Percentiles rank a stretch among this genome's conserved stretches.
Evolutionary conservation across 1,284 basidiomycete species (phyloP).

Genomic region (Puccinia polysora): DNA sequence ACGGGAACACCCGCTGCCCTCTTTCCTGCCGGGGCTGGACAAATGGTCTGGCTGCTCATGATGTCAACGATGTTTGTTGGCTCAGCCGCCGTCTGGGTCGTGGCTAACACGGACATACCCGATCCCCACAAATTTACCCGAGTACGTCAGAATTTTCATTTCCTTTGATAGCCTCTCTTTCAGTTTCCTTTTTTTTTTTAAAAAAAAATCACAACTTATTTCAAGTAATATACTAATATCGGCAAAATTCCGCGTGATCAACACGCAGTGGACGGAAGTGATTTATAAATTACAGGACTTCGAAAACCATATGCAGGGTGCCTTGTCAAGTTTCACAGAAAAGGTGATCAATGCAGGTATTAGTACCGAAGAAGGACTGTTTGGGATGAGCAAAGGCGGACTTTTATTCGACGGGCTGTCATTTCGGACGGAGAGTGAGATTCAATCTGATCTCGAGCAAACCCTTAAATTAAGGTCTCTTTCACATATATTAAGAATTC

Average conservation of each 20-base stretch:
- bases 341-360: conserved; percentile 28
- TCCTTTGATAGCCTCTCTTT: neutral
- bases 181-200: neutral
- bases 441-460: conserved; percentile 18
- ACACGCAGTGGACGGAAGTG: conserved; percentile 35
- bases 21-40: conserved; percentile 11
- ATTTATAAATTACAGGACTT: conserved; percentile 40
- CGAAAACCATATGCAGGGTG: conserved; percentile 30
- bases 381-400: conserved; percentile 30
- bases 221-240: neutral
- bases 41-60: conserved; percentile 24
- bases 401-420: conserved; percentile 14
- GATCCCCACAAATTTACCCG: conserved; percentile 37
- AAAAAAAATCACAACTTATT: too few species aligned
- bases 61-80: conserved; percentile 29
- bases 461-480: conserved; percentile 38
- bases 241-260: too few species aligned
- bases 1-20: conserved; percentile 32
- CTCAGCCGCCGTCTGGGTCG: conserved; percentile 9
- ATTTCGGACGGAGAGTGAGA: conserved; percentile 21
- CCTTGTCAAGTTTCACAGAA: conserved; percentile 36
- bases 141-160: conserved; percentile 3
- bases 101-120: conserved; percentile 28
- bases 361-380: conserved; percentile 30
- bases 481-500: conserved; percentile 32